Base-by-base conservation (phyloP, 2,329 filamentous ascomycete species). In the Lachnellula cervina region DNA sequence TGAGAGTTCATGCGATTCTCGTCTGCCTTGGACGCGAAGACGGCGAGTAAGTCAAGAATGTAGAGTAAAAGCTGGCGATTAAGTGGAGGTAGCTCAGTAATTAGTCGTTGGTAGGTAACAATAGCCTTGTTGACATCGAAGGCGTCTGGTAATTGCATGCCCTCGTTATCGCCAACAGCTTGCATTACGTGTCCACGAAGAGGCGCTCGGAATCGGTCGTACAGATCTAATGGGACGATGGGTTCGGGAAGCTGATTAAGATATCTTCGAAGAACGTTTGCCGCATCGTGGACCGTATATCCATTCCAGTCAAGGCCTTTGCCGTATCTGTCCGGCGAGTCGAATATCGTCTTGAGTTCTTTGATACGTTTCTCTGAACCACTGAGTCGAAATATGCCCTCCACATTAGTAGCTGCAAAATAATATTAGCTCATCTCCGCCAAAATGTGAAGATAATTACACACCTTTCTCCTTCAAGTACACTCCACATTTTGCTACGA, bases 311-410 rank as follows among this genome's bases (percentile, higher is more conserved):
- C 89, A 25, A 99, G 80, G 16, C 94, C 94, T 74, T 99, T 99
- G 53, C 94, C 94, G 71, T 96, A 99, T 66, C 92, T 83, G 67
- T 96, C 90, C 42, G 94, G 94, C 0, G 93, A 96, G 73, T 97
- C 90, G 73, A 99, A 99, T 3, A 90, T 82, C 28, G 81, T 84
- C 72, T 95, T 93, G 32, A 99, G 82, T 71, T 97, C 94, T 72
- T 97, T 99, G 76, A 99, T 99, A 59, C 94, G 88, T 75, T 97
- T 97, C 69, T 96, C 93, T 37, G 94, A 97, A 50, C 94, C 94
- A 70, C 89, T 96, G 44, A 99, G 79, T 45, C 94, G 90, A 70
- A 99, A 99, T 56, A 99, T 99, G 40, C 94, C 94, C 73, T 97
- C 93, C 9, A 97, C 83, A 63, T 92, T 87, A 64, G 93, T 97